phyloP scores from a whole-genome alignment of 2,329 filamentous ascomycete genomes.

The Fusarium sp. region DNA sequence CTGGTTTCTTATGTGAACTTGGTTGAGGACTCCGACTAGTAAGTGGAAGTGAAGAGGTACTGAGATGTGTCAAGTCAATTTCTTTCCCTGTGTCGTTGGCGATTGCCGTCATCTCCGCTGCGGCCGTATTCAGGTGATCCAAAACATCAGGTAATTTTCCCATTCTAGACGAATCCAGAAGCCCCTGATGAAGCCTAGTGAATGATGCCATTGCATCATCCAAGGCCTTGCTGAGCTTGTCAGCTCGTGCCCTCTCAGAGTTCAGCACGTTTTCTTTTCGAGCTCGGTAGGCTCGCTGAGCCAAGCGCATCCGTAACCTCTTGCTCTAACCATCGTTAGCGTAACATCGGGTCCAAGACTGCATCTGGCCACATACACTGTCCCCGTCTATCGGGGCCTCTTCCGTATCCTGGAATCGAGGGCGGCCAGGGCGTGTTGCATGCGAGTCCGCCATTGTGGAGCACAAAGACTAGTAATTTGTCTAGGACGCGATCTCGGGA shows the following conservation, averaged over 20 bases:
- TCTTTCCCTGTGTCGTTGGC: neutral
- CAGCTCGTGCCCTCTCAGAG: slow-evolving; percentile 9
- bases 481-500: no score
- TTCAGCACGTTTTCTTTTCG: slow-evolving; percentile 12
- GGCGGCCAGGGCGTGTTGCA: no score
- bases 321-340: slow-evolving; percentile 1
- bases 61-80: no score
- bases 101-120: neutral
- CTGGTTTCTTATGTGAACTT: no score
- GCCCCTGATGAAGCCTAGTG: neutral
- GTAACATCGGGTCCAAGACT: no score
- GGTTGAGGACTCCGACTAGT: no score
- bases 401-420: no score
- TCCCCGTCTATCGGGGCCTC: no score
- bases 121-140: neutral
- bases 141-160: neutral
- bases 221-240: slow-evolving; percentile 9
- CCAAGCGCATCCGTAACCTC: slow-evolving; percentile 16
- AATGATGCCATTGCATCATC: neutral
- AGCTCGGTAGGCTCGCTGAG: slow-evolving; percentile 17
- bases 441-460: no score
- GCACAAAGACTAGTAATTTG: no score
- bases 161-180: neutral
- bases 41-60: no score
- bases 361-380: no score